Evolutionary conservation across 805 yeast genomes (phyloP), one percentile per base, ranked within the genome.

Genomic region (Pichia nakasei): DNA sequence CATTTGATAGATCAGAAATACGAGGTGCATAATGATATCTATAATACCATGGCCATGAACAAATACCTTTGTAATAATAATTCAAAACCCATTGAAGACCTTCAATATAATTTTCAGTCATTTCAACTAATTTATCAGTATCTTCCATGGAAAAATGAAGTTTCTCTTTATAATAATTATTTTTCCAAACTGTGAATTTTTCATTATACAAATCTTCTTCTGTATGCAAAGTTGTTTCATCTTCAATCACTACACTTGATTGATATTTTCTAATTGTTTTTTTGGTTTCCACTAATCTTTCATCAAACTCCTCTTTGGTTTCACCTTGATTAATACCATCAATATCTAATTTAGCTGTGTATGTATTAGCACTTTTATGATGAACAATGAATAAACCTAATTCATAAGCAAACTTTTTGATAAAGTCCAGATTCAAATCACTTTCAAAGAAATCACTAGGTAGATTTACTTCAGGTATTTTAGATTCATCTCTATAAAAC

Each of bases 11-110:
- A 64, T 91, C 97, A 5, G 96, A 86, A 46, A 91, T 86, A 68
- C 95, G 78, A 38, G 98, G 98, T 17, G 97, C 77, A 62, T 91
- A 91, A 60, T 93, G 97, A 62, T 85, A 85, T 52, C 71, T 77
- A 61, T 76, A 91, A 59, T 76, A 91, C 98, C 97, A 91, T 37
- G 85, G 82, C 98, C 98, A 91, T 3, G 97, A 88, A 34, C 86
- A 85, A 57, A 86, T 81, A 22, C 97, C 97, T 53, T 75, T 74
- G 59, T 88, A 91, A 64, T 91, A 91, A 66, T 91, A 91, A 57
- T 74, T 80, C 61, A 93, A 68, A 13, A 93, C 97, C 98, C 98
- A 91, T 65, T 91, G 98, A 49, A 91, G 70, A 51, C 98, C 98
- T 63, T 89, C 96, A 35, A 93, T 70, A 58, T 89, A 93, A 58